Evolutionary conservation across 2,329 filamentous ascomycete genomes (phyloP), one percentile per base, ranked within the genome.

Genomic region (Trichoderma koningii): DNA sequence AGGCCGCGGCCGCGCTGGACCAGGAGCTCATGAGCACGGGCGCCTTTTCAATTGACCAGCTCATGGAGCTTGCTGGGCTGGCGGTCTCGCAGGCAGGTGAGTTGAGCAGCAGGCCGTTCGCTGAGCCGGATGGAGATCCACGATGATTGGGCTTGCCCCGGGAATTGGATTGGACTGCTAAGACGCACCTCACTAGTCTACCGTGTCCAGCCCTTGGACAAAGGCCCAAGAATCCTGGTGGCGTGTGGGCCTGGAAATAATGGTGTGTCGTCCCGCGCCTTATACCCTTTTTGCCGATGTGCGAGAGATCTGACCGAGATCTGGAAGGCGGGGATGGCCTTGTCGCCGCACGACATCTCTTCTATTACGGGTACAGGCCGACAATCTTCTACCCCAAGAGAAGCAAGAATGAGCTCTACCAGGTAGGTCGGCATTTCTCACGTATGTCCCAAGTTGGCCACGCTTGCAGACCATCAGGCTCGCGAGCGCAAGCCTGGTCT

Each of bases 1-100:
- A 95, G 78, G 91, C 92, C 69, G 95, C 95, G 0, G 89, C 91
- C 0, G 90, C 92, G 55, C 85, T 99, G 19, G 95, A 99, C 75
- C 89, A 91, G 76, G 94, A 99, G 75, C 88, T 99, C 68, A 98
- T 99, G 93, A 91, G 87, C 74, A 85, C 86, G 12, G 87, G 88
- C 0, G 93, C 91, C 9, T 99, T 97, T 79, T 96, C 92, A 12
- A 85, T 99, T 63, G 95, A 98, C 74, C 95, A 99, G 78, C 82
- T 99, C 55, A 98, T 99, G 95, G 95, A 98, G 75, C 81, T 99
- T 7, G 95, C 95, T 50, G 95, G 95, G 0, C 83, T 99, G 0
- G 93, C 93, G 1, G 93, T 98, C 28, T 94, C 94, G 14, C 93
- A 98, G 82, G 93, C 90, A 57, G 88, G 92, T 93, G 28, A 30